phyloP scores from a whole-genome alignment of 768 basidiomycete species.

The Agaricus bisporus region DNA sequence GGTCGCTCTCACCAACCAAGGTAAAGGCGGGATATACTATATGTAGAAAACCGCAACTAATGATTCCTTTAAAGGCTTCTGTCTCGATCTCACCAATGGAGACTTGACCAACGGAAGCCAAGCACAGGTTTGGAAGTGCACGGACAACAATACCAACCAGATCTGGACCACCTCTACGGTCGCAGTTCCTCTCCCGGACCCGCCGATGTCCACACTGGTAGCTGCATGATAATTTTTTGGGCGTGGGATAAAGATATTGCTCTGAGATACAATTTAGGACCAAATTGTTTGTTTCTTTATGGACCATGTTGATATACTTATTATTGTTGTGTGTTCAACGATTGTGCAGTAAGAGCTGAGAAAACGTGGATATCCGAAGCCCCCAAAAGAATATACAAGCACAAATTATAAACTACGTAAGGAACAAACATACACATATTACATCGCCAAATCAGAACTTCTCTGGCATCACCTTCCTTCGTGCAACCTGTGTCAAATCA shows the following conservation, averaged over 20 bases:
- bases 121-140: slow-evolving; percentile 19
- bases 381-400: not conserved
- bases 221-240: no score
- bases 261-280: no score
- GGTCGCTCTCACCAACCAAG: slow-evolving; percentile 9
- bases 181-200: not conserved
- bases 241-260: no score
- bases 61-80: slow-evolving; percentile 9
- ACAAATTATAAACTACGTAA: no score
- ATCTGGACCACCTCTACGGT: slow-evolving; percentile 10
- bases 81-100: slow-evolving; percentile 18
- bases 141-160: slow-evolving; percentile 15
- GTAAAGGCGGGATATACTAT: not conserved
- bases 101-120: slow-evolving; percentile 14
- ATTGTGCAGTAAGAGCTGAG: no score
- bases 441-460: slow-evolving; percentile 1
- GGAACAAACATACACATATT: not conserved
- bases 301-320: no score
- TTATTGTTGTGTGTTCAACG: no score
- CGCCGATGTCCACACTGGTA: not conserved
- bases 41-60: not conserved
- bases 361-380: no score
- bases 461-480: not conserved
- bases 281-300: no score
- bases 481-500: not conserved